A percentile compares a stretch with the other conserved stretches of the same genome.
Conservation (phyloP, 495 filamentous ascomycete genomes). For the Lichenothelia convexa region DNA sequence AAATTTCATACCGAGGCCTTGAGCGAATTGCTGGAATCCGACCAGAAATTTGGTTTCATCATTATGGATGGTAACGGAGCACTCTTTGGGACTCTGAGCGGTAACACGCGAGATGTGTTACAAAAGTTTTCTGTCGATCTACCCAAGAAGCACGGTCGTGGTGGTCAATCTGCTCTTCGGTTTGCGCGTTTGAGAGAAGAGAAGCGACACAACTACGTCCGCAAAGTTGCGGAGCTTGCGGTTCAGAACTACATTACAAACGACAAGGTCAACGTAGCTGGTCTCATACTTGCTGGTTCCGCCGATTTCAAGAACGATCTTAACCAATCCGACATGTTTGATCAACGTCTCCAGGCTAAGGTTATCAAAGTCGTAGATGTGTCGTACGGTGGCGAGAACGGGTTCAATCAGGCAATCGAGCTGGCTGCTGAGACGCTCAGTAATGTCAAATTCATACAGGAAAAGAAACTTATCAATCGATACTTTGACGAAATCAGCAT, state of each 20-base stretch:
- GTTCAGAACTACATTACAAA: constrained; percentile 97
- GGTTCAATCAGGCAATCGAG: constrained; percentile 98
- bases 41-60: constrained; percentile 98
- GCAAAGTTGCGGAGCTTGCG: constrained; percentile 92
- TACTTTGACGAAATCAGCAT: constrained; percentile 99
- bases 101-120: constrained; percentile 90
- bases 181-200: constrained; percentile 98
- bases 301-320: constrained; percentile 99
- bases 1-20: constrained; percentile 98
- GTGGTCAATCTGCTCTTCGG: constrained; percentile 97
- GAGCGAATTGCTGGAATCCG: constrained; percentile 88
- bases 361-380: constrained; percentile 99
- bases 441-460: constrained; percentile 99
- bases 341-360: constrained; percentile 72
- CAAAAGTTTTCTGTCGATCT: constrained; percentile 96
- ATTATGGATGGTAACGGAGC: constrained; percentile 96
- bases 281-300: constrained; percentile 85
- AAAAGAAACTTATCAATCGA: constrained; percentile 96
- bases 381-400: constrained; percentile 96
- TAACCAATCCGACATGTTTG: constrained; percentile 95
- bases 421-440: constrained; percentile 85
- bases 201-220: constrained; percentile 98
- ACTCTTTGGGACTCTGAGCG: constrained; percentile 87
- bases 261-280: constrained; percentile 94
- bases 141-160: constrained; percentile 98